These are phyloP conservation scores for Ophiognomonia clavigignenti-juglandacearum DNA, from an alignment of 2,329 filamentous ascomycete species.

Conservation along the genomic window DNA sequence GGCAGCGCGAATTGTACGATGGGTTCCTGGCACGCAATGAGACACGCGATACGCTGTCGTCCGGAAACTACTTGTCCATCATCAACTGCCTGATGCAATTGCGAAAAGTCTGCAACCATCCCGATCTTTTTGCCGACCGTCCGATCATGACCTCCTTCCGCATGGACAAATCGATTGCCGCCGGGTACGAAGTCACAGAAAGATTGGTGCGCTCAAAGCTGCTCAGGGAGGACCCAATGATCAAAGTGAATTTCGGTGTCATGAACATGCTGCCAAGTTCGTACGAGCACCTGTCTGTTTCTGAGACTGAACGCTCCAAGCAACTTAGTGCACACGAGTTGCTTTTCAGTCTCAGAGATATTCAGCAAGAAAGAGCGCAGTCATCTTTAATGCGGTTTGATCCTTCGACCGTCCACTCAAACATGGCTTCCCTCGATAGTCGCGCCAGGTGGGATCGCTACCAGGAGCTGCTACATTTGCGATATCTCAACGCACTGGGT, in stretches of 20 bases:
- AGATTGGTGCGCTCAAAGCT: slow-evolving; percentile 62
- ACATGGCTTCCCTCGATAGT: slow-evolving; percentile 69
- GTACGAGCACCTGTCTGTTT: slow-evolving; percentile 59
- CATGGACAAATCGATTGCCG: slow-evolving; percentile 73
- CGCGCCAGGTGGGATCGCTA: slow-evolving; percentile 63
- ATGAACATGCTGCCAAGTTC: slow-evolving; percentile 72
- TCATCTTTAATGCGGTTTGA: slow-evolving; percentile 52
- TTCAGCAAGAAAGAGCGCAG: slow-evolving; percentile 60
- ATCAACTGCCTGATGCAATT: slow-evolving; percentile 98
- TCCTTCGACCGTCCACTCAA: slow-evolving; percentile 63
- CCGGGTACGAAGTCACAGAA: slow-evolving; percentile 70
- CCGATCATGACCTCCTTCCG: slow-evolving; percentile 97
- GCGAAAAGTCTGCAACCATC: slow-evolving; percentile 96
- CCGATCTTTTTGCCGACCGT: slow-evolving; percentile 91
- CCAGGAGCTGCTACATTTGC: slow-evolving; percentile 73
- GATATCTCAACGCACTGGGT: slow-evolving; percentile 76
- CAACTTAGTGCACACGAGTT: slow-evolving; percentile 66
- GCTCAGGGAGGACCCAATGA: slow-evolving; percentile 57
- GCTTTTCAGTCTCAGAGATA: slow-evolving; percentile 66
- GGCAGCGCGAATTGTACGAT: slow-evolving; percentile 92
- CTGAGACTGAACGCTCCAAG: slow-evolving; percentile 49
- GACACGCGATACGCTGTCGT: slow-evolving; percentile 81
- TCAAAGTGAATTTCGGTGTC: slow-evolving; percentile 66
- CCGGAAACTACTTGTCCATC: slow-evolving; percentile 94
- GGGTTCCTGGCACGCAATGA: slow-evolving; percentile 89